These are phyloP conservation scores for Entomortierella chlamydospora DNA, from an alignment of 192 early-diverging fungal species.

Conservation along the genomic window DNA sequence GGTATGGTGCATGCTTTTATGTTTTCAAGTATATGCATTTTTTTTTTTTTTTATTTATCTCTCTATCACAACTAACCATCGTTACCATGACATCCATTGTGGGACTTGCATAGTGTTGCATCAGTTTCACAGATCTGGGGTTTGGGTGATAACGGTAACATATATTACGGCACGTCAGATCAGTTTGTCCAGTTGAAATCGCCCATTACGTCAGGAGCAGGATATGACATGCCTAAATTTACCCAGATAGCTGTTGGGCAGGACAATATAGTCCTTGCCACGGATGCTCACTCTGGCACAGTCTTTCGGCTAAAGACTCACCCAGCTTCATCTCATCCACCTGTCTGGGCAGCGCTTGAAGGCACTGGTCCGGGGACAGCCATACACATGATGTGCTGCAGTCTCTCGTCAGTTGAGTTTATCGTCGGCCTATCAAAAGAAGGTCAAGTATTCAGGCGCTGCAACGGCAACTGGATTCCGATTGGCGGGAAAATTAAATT, in stretches of 20 bases:
- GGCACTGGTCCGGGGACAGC: slow-evolving; percentile 26
- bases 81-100: too few relatives aligned
- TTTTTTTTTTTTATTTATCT: too few relatives aligned
- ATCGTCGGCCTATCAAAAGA: slow-evolving; percentile 28
- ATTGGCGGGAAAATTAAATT: slow-evolving; percentile 29
- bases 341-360: slow-evolving; percentile 30
- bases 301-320: slow-evolving; percentile 45
- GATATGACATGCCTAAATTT: slow-evolving; percentile 31
- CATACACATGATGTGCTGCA: slow-evolving; percentile 24
- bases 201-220: slow-evolving; percentile 37
- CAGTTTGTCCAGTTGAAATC: slow-evolving; percentile 27
- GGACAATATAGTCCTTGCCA: slow-evolving; percentile 37
- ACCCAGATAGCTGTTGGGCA: slow-evolving; percentile 39
- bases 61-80: too few relatives aligned
- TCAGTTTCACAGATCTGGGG: slow-evolving; percentile 53
- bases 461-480: slow-evolving; percentile 8
- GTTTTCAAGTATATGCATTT: not conserved
- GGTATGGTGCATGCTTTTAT: slow-evolving; percentile 2
- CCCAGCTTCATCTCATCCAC: slow-evolving; percentile 27
- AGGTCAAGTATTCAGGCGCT: slow-evolving; percentile 24
- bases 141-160: slow-evolving; percentile 22
- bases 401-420: slow-evolving; percentile 21
- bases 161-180: slow-evolving; percentile 40
- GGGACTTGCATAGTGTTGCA: slow-evolving; percentile 23
- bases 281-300: slow-evolving; percentile 32